Percentiles rank a stretch among this genome's conserved stretches.
phyloP scores from a whole-genome alignment of 345 rosid species.

The Fremontodendron californicum region DNA sequence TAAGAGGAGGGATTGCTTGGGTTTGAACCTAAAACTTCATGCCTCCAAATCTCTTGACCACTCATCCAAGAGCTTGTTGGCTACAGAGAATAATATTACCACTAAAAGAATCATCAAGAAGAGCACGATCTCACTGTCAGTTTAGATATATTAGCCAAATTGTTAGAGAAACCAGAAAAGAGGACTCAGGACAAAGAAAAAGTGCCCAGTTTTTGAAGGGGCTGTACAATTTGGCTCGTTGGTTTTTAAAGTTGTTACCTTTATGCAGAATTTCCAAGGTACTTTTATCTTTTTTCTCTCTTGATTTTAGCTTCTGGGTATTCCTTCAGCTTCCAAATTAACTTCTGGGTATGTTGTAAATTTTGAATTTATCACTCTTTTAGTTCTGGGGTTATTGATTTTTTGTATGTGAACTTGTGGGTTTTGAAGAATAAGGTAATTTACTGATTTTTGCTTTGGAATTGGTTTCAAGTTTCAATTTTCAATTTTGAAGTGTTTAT shows the following conservation, averaged over 20 bases:
- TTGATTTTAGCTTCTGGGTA: constrained; percentile 9
- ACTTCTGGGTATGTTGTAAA: constrained; percentile 2
- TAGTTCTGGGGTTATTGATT: neutral
- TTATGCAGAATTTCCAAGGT: constrained; percentile 6
- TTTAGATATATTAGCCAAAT: neutral
- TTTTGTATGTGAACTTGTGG: neutral
- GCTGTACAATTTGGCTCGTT: neutral
- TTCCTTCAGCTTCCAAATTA: neutral
- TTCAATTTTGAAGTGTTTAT: constrained; percentile 3
- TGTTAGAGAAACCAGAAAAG: neutral
- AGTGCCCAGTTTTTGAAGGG: neutral
- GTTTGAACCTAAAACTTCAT: too few species aligned
- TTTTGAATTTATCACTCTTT: constrained; percentile 3
- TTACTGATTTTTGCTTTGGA: neutral
- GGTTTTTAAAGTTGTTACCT: neutral
- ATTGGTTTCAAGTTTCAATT: too few species aligned
- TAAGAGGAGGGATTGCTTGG: too few species aligned
- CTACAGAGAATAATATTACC: too few species aligned
- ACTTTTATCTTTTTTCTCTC: neutral
- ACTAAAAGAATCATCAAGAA: neutral
- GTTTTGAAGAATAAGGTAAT: neutral
- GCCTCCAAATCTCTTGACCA: too few species aligned
- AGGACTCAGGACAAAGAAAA: neutral
- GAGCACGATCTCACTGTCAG: constrained; percentile 6
- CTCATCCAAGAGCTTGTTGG: too few species aligned